Base-by-base conservation (phyloP, 306 rosid genomes). In the Prunus campanulata region DNA sequence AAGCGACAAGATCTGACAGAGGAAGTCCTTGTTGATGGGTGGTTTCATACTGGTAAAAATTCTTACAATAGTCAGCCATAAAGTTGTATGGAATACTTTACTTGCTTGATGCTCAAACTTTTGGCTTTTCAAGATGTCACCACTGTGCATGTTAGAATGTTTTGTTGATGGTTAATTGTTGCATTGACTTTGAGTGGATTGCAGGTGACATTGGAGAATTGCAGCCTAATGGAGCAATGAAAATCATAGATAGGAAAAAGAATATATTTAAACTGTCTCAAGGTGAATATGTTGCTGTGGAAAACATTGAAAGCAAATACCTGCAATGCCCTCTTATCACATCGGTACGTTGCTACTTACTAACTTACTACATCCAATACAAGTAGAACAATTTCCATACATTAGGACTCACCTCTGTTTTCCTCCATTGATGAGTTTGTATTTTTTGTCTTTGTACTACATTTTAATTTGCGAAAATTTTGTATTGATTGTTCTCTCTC, bases 1-100 rank as follows among this genome's bases (percentile, higher is more conserved):
- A 93, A 91, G 85, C 85, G 97, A 35, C 85, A 85, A 74, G 98
- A 92, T 92, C 90, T 95, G 30, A 86, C 97, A 0, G 81, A 87
- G 71, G 88, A 92, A 44, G 96, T 95, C 55, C 62, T 89, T 10
- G 72, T 90, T 82, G 97, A 92, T 68, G 97, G 96, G n/a, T 92
- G 98, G 98, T 92, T 95, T 85, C 98, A 95, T 79, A 95, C 98
- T 83, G 98, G 98, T 95, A 90, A 74, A 49, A 74, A 54, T 20
- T 77, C 64, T 9, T 25, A 35, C 35, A 42, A 59, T 6, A 19
- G 57, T 51, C n/a, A 32, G 39, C 15, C 24, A 55, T 30, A 56
- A 27, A 57, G 62, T 64, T 27, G 67, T 6, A 15, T 52, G 19
- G 5, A 5, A 52, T 14, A 52, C 6, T 18, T 30, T 57, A 30